These are phyloP conservation scores for Brassica hybrid DNA, from an alignment of 441 rosid genomes.

Conservation along the genomic window DNA sequence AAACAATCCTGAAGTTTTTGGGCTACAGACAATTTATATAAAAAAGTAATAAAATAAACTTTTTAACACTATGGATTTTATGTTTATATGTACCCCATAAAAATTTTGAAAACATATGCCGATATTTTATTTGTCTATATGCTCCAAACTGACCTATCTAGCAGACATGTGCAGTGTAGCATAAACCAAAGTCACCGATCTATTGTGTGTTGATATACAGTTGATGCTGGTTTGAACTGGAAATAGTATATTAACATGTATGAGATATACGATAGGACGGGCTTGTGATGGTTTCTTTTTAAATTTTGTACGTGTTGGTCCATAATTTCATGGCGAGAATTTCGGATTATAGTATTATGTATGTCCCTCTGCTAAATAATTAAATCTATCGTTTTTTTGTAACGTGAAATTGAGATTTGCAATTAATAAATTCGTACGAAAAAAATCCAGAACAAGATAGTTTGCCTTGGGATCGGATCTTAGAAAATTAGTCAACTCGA, in stretches of 20 bases:
- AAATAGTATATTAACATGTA: constrained; percentile 2
- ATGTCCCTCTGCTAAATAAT: not conserved
- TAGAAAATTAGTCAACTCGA: constrained; percentile 55
- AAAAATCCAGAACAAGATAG: constrained; percentile 36
- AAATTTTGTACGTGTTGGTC: constrained; percentile 13
- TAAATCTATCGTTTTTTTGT: not conserved
- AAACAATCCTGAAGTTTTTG: no score
- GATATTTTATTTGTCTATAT: not conserved
- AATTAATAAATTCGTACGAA: constrained; percentile 49
- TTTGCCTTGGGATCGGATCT: constrained; percentile 56
- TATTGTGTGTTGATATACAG: not conserved
- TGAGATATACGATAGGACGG: not conserved
- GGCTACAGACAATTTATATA: no score
- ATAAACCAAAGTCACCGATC: not conserved
- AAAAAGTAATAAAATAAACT: no score
- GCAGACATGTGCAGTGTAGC: not conserved
- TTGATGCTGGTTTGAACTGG: not conserved
- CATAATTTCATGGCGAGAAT: constrained; percentile 2
- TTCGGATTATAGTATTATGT: not conserved
- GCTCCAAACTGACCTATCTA: not conserved
- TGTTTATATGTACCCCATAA: no score
- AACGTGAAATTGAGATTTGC: not conserved
- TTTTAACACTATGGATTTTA: no score
- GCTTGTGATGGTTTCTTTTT: not conserved
- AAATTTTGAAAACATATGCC: not conserved